These are phyloP conservation scores for Piedraia hortae DNA, from an alignment of 2,329 filamentous ascomycete genomes.

Conservation along the genomic window DNA sequence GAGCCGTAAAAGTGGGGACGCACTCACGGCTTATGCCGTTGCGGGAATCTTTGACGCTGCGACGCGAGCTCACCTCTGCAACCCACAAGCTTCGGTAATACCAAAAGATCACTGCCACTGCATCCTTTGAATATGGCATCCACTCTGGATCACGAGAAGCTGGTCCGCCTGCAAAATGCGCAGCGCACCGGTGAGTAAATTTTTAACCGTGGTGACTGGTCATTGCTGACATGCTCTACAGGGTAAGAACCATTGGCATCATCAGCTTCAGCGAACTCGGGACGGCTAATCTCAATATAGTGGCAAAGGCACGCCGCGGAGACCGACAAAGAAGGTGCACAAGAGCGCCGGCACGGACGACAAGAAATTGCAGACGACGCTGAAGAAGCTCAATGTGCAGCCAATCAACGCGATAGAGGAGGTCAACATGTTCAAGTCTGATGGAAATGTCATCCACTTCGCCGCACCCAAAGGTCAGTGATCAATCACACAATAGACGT, in stretches of 20 bases:
- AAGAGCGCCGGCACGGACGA: conserved; percentile 82
- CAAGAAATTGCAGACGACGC: conserved; percentile 92
- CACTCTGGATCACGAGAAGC: conserved; percentile 36
- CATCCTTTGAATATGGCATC: no score
- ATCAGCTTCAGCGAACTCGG: neutral
- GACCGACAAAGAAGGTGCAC: conserved; percentile 96
- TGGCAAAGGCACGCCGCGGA: conserved; percentile 92
- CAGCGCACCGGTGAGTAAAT: conserved; percentile 42
- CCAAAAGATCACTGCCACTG: no score
- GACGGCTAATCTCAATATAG: conserved; percentile 16
- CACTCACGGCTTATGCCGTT: no score
- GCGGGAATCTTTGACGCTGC: no score
- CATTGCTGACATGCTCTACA: neutral
- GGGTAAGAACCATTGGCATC: neutral
- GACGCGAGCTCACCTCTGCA: no score
- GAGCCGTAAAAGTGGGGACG: no score
- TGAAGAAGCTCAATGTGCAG: conserved; percentile 99
- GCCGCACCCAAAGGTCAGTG: conserved; percentile 78
- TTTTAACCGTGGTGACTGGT: neutral
- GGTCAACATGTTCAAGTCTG: conserved; percentile 99
- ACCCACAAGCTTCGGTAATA: no score
- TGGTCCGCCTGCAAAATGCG: conserved; percentile 36
- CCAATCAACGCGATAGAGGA: conserved; percentile 98
- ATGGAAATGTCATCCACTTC: conserved; percentile 99
- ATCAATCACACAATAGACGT: neutral